A percentile compares a stretch with the other conserved stretches of the same genome.
These are phyloP conservation scores for Ophiostoma perfectum DNA, from an alignment of 2,329 filamentous ascomycete genomes.

Conservation along the genomic window DNA sequence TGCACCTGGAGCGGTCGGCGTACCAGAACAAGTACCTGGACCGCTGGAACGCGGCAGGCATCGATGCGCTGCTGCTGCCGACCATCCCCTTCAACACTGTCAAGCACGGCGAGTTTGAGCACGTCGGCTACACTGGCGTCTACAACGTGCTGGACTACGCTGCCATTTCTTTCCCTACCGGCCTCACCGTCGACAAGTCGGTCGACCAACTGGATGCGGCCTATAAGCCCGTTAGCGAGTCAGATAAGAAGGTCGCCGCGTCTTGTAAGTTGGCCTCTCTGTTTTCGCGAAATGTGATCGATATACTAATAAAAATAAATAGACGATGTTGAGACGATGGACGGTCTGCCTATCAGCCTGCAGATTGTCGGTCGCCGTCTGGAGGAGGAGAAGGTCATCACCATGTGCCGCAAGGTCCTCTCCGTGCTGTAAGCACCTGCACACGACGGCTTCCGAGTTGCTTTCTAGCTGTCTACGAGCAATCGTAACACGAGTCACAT, in stretches of 20 bases:
- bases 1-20: conserved; percentile 42
- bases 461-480: too few species aligned
- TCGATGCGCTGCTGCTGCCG: conserved; percentile 60
- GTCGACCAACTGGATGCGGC: conserved; percentile 34
- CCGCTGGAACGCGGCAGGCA: conserved; percentile 42
- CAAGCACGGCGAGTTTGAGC: conserved; percentile 41
- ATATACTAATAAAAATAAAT: not conserved
- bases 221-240: conserved; percentile 35
- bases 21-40: conserved; percentile 45
- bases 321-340: conserved; percentile 24
- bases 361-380: conserved; percentile 39
- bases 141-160: conserved; percentile 48
- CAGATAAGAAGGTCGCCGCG: conserved; percentile 37
- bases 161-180: conserved; percentile 44
- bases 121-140: conserved; percentile 47
- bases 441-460: too few species aligned
- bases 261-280: conserved; percentile 38
- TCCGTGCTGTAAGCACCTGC: not conserved
- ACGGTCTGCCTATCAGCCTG: conserved; percentile 28
- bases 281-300: not conserved
- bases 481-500: not conserved
- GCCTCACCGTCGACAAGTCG: conserved; percentile 37
- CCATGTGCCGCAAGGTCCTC: conserved; percentile 32
- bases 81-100: conserved; percentile 43
- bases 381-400: conserved; percentile 40